A percentile compares a stretch with the other conserved stretches of the same genome.
Evolutionary conservation across 495 filamentous ascomycete species (phyloP).

Genomic region (Talaromyces wortmannii): DNA sequence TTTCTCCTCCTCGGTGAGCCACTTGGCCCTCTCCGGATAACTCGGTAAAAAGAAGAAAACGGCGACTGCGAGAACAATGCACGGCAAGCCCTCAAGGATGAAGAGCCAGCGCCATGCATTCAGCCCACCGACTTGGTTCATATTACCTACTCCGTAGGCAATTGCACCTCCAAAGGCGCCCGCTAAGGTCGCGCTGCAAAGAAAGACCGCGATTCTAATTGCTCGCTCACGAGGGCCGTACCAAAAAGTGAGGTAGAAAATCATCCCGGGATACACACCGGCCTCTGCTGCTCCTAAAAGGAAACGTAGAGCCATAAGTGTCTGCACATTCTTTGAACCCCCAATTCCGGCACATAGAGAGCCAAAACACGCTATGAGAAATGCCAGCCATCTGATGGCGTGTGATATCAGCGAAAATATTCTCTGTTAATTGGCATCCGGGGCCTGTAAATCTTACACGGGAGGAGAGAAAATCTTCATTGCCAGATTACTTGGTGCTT

Average conservation of each 20-base stretch:
- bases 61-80: slow-evolving; percentile 26
- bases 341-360: slow-evolving; percentile 46
- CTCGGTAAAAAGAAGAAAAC: slow-evolving; percentile 47
- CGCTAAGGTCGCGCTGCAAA: slow-evolving; percentile 49
- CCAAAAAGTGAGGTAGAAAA: slow-evolving; percentile 51
- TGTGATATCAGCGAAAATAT: too few relatives aligned
- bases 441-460: background rate
- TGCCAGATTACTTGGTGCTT: slow-evolving; percentile 50
- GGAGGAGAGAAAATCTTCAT: slow-evolving; percentile 50
- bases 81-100: slow-evolving; percentile 51
- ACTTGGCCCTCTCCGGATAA: slow-evolving; percentile 41
- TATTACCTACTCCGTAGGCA: slow-evolving; percentile 38
- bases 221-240: slow-evolving; percentile 47
- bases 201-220: slow-evolving; percentile 47
- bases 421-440: background rate
- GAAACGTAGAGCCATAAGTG: slow-evolving; percentile 45
- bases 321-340: slow-evolving; percentile 28
- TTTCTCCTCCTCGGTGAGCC: slow-evolving; percentile 35
- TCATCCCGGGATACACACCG: slow-evolving; percentile 48
- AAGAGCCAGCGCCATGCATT: slow-evolving; percentile 56
- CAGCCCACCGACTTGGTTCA: slow-evolving; percentile 42
- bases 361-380: slow-evolving; percentile 51
- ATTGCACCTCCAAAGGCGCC: slow-evolving; percentile 55
- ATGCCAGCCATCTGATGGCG: slow-evolving; percentile 40
- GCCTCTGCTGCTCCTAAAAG: slow-evolving; percentile 35